A percentile compares a stretch with the other conserved stretches of the same genome.
phyloP scores from a whole-genome alignment of 2,329 filamentous ascomycete species.

The Penicillium sp. region DNA sequence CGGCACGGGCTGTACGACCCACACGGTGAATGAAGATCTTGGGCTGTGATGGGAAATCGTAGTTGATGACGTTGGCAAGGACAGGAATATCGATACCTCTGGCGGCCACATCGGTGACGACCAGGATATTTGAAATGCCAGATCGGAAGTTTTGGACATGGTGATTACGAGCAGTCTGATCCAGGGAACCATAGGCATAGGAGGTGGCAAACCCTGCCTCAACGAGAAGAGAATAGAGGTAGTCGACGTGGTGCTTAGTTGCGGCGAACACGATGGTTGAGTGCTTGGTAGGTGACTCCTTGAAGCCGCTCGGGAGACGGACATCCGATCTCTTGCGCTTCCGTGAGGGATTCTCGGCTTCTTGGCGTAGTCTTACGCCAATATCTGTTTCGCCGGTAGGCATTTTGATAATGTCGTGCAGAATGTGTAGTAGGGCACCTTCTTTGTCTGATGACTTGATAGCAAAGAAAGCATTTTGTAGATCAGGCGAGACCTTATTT shows the following conservation, averaged over 20 bases:
- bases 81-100: conserved; percentile 97
- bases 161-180: conserved; percentile 87
- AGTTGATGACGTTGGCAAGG: conserved; percentile 96
- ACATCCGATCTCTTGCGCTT: conserved; percentile 51
- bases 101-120: conserved; percentile 94
- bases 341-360: conserved; percentile 45
- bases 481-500: conserved; percentile 90
- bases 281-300: conserved; percentile 75
- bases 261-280: conserved; percentile 94
- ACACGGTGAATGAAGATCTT: conserved; percentile 97
- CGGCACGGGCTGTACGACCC: conserved; percentile 90
- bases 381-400: conserved; percentile 64
- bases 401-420: conserved; percentile 91
- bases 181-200: conserved; percentile 90
- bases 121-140: conserved; percentile 82
- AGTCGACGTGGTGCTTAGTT: conserved; percentile 97
- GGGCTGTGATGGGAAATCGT: conserved; percentile 93
- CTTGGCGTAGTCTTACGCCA: conserved; percentile 43
- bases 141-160: conserved; percentile 87
- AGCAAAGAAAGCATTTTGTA: conserved; percentile 93
- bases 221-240: conserved; percentile 75
- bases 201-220: conserved; percentile 84
- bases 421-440: conserved; percentile 80
- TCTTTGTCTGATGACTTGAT: conserved; percentile 94
- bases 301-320: conserved; percentile 50